Conservation (phyloP, 2,329 filamentous ascomycete genomes). For the Paradendryphiella salina region DNA sequence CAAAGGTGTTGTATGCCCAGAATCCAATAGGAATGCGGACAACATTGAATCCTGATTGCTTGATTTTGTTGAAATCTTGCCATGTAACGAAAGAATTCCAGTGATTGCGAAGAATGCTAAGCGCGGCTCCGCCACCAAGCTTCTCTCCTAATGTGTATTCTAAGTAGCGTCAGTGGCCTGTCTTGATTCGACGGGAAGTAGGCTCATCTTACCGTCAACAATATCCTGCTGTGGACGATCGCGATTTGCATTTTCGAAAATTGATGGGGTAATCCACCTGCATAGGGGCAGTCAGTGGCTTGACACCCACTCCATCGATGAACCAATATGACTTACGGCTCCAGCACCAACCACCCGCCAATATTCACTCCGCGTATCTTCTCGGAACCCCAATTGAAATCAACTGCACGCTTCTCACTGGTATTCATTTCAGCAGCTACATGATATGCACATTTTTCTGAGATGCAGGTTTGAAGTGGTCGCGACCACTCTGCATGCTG, state of each 20-base stretch:
- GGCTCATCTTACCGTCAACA: conserved; percentile 43
- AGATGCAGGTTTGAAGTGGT: background rate
- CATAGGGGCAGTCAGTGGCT: background rate
- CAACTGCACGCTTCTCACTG: conserved; percentile 42
- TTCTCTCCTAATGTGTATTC: conserved; percentile 57
- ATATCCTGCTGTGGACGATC: conserved; percentile 40
- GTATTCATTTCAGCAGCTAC: conserved; percentile 16
- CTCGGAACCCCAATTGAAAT: conserved; percentile 55
- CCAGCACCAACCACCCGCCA: conserved; percentile 56
- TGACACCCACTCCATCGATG: no score
- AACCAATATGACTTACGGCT: conserved; percentile 40
- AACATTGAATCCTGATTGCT: conserved; percentile 60
- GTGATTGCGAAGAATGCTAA: conserved; percentile 52
- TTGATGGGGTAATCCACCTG: conserved; percentile 61
- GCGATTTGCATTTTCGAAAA: conserved; percentile 50
- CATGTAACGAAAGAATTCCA: conserved; percentile 57
- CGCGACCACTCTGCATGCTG: background rate
- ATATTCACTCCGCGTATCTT: conserved; percentile 58
- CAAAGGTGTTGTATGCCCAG: conserved; percentile 60
- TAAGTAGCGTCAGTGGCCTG: background rate
- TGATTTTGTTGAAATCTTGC: conserved; percentile 61
- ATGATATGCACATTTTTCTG: background rate
- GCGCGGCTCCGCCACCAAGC: conserved; percentile 53
- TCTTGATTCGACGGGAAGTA: background rate
- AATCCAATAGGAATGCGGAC: conserved; percentile 63